Percentiles rank a stretch among this genome's conserved stretches.
Evolutionary conservation across 2,329 filamentous ascomycete species (phyloP).

Genomic region (Boeremia exigua): DNA sequence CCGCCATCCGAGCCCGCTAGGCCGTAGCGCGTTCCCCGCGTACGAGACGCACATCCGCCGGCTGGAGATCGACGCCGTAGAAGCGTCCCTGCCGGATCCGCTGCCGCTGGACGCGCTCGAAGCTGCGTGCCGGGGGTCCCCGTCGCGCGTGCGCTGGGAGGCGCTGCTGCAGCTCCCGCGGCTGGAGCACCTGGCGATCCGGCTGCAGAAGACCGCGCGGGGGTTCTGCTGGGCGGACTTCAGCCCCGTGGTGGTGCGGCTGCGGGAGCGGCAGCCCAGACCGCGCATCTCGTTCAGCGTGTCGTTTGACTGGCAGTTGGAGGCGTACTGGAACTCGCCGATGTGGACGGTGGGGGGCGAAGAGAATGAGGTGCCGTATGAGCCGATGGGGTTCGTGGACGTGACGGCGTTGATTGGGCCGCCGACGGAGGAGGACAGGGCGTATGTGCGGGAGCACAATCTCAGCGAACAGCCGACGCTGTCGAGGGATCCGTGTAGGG

Average conservation of each 20-base stretch:
- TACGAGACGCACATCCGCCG: constrained; percentile 18
- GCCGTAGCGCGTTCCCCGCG: background rate
- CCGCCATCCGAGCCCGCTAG: background rate
- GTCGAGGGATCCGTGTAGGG: constrained; percentile 1
- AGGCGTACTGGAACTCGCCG: constrained; percentile 11
- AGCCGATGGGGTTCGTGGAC: constrained; percentile 20
- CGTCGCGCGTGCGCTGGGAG: constrained; percentile 8
- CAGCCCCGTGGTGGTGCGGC: constrained; percentile 15
- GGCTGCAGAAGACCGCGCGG: constrained; percentile 10
- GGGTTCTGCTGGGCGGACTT: constrained; percentile 20
- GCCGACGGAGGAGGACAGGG: constrained; percentile 17
- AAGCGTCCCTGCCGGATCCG: background rate
- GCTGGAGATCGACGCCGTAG: constrained; percentile 13
- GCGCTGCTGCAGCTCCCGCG: constrained; percentile 13
- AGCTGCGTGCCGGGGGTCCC: too few species aligned
- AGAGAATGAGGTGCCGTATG: constrained; percentile 11
- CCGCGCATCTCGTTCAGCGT: constrained; percentile 17
- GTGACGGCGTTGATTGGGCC: constrained; percentile 15
- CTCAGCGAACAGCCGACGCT: background rate
- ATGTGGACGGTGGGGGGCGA: constrained; percentile 1
- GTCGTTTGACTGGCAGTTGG: constrained; percentile 21
- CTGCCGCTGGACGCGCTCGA: background rate
- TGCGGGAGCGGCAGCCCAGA: constrained; percentile 15
- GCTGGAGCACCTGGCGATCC: constrained; percentile 19
- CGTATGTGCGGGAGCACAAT: constrained; percentile 19